Percentiles rank a stretch among this genome's conserved stretches.
Evolutionary conservation across 2,329 filamentous ascomycete species (phyloP).

Genomic region (Pestalotiopsis sp.): DNA sequence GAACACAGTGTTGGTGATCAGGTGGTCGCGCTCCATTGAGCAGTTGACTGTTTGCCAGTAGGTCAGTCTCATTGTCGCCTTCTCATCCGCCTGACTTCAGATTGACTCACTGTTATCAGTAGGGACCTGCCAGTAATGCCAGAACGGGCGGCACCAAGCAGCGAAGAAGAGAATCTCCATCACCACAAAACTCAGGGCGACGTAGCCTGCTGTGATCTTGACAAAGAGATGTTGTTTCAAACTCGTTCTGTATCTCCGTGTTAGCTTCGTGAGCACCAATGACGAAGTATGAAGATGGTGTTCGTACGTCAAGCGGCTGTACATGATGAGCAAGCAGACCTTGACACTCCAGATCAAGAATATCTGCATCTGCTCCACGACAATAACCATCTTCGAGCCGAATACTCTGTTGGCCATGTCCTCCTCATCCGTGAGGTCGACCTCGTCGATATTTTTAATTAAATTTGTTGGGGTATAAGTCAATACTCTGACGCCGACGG

Average conservation of each 20-base stretch:
- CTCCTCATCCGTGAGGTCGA: conserved; percentile 45
- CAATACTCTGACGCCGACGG: conserved; percentile 57
- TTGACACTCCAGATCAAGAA: conserved; percentile 60
- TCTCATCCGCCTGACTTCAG: not conserved
- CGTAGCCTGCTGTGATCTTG: conserved; percentile 50
- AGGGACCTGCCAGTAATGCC: conserved; percentile 59
- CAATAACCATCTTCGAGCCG: conserved; percentile 64
- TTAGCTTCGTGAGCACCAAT: not conserved
- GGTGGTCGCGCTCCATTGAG: conserved; percentile 56
- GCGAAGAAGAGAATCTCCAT: conserved; percentile 52
- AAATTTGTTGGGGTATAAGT: conserved; percentile 60
- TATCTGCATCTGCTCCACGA: conserved; percentile 64
- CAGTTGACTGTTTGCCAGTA: conserved; percentile 48
- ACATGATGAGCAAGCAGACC: conserved; percentile 58
- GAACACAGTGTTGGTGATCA: conserved; percentile 59
- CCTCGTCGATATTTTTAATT: conserved; percentile 49
- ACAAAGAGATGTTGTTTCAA: conserved; percentile 49
- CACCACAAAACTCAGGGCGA: conserved; percentile 46
- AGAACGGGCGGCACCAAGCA: conserved; percentile 59
- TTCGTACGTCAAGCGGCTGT: conserved; percentile 52
- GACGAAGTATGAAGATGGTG: not conserved
- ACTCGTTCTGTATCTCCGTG: conserved; percentile 36
- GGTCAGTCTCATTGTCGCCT: not conserved
- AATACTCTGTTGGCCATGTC: conserved; percentile 39
- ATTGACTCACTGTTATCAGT: conserved; percentile 43